phyloP scores from a whole-genome alignment of 2,329 filamentous ascomycete species.

The Aspergillus sp. region DNA sequence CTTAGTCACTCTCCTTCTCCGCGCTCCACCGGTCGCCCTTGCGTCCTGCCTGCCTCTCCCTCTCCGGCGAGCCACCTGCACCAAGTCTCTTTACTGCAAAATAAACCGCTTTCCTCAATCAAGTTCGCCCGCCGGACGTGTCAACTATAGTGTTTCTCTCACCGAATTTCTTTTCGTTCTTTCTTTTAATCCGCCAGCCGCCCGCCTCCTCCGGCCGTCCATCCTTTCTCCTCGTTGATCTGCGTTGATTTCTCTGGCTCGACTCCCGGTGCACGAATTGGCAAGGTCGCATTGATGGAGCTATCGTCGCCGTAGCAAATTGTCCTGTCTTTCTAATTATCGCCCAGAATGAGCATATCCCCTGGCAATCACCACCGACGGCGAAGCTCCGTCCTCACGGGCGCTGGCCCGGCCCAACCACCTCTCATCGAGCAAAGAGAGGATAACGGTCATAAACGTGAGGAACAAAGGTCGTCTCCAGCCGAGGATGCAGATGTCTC shows the following conservation, averaged over 20 bases:
- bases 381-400: conserved; percentile 39
- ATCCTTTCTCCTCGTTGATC: neutral
- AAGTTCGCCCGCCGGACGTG: neutral
- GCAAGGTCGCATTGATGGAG: conserved; percentile 18
- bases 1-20: conserved; percentile 4
- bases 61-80: neutral
- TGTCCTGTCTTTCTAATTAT: neutral
- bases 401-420: conserved; percentile 47
- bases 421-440: conserved; percentile 35
- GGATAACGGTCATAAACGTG: conserved; percentile 25
- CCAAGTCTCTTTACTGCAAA: neutral
- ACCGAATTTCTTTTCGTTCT: conserved; percentile 7
- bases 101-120: conserved; percentile 1
- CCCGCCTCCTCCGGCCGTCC: conserved; percentile 1
- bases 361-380: conserved; percentile 37
- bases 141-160: conserved; percentile 5
- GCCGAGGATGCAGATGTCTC: conserved; percentile 39
- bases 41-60: conserved; percentile 13
- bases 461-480: conserved; percentile 35
- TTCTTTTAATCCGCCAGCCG: conserved; percentile 2
- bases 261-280: neutral
- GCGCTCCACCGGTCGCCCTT: conserved; percentile 18
- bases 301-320: conserved; percentile 6
- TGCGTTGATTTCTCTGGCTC: neutral
- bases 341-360: conserved; percentile 33